phyloP scores from a whole-genome alignment of 1,284 basidiomycete species.

The Ceratobasidium sp. region DNA sequence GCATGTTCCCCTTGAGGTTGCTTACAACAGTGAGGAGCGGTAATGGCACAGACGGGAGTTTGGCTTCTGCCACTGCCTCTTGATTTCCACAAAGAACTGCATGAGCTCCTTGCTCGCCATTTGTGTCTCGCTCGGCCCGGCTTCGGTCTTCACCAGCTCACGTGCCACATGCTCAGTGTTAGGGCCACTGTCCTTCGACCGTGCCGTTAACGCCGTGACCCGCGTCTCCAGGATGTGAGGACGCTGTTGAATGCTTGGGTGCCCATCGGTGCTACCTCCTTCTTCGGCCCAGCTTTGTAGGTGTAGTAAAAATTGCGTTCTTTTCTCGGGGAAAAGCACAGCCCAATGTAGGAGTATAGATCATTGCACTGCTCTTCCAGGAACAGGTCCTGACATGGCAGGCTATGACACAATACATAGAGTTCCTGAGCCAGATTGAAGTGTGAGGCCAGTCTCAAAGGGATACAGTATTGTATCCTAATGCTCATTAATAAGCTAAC shows the following conservation, averaged over 20 bases:
- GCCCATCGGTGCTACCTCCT: slow-evolving; percentile 55
- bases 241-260: slow-evolving; percentile 50
- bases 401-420: slow-evolving; percentile 52
- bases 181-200: slow-evolving; percentile 39
- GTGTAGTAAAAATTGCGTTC: too few relatives aligned
- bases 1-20: slow-evolving; percentile 52
- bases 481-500: too few relatives aligned
- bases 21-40: slow-evolving; percentile 49
- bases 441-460: too few relatives aligned
- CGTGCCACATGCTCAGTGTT: slow-evolving; percentile 37
- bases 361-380: slow-evolving; percentile 47
- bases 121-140: slow-evolving; percentile 45
- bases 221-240: slow-evolving; percentile 48
- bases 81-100: slow-evolving; percentile 48
- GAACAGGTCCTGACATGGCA: slow-evolving; percentile 54
- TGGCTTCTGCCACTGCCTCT: slow-evolving; percentile 50
- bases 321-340: slow-evolving; percentile 45
- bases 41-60: slow-evolving; percentile 49
- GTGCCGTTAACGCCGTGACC: slow-evolving; percentile 41
- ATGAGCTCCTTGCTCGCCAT: slow-evolving; percentile 45
- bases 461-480: too few relatives aligned
- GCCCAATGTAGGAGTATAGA: slow-evolving; percentile 50
- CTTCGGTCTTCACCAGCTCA: slow-evolving; percentile 44
- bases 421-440: too few relatives aligned
- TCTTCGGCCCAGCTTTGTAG: slow-evolving; percentile 50